Evolutionary conservation across 768 basidiomycete species (phyloP).

Genomic region (Chalciporus piperatus): DNA sequence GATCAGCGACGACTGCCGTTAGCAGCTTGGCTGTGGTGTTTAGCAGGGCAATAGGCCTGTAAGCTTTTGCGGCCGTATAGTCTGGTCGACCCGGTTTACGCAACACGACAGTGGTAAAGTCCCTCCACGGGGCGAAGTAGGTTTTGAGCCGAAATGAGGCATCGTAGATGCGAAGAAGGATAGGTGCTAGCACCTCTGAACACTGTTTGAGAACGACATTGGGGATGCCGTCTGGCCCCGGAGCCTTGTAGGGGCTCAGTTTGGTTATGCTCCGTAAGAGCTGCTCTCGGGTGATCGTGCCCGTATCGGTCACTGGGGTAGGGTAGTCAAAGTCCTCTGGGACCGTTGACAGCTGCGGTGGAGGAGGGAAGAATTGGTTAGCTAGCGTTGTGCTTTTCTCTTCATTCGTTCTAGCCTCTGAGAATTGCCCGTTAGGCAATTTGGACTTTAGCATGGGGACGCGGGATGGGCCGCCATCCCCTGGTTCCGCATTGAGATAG

Average conservation of each 20-base stretch:
- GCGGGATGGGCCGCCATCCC: background rate
- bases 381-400: constrained; percentile 19
- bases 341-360: background rate
- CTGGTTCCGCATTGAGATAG: background rate
- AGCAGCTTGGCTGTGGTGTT: constrained; percentile 6
- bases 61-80: constrained; percentile 23
- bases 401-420: constrained; percentile 9
- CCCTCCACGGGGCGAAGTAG: constrained; percentile 18
- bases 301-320: background rate
- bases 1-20: background rate
- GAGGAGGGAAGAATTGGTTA: constrained; percentile 27
- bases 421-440: background rate
- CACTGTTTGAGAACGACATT: constrained; percentile 22
- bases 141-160: constrained; percentile 4
- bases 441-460: no score
- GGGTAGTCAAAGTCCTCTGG: constrained; percentile 4
- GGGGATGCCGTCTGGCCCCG: constrained; percentile 23
- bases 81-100: constrained; percentile 34
- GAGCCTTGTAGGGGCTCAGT: constrained; percentile 17
- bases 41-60: background rate
- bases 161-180: constrained; percentile 6
- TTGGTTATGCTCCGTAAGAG: background rate
- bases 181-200: constrained; percentile 1
- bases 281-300: constrained; percentile 8
- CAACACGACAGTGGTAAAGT: constrained; percentile 29